Evolutionary conservation across 139 green algal genomes (phyloP), one percentile per base, ranked within the genome.

Genomic region (Auxenochlorella protothecoides): DNA sequence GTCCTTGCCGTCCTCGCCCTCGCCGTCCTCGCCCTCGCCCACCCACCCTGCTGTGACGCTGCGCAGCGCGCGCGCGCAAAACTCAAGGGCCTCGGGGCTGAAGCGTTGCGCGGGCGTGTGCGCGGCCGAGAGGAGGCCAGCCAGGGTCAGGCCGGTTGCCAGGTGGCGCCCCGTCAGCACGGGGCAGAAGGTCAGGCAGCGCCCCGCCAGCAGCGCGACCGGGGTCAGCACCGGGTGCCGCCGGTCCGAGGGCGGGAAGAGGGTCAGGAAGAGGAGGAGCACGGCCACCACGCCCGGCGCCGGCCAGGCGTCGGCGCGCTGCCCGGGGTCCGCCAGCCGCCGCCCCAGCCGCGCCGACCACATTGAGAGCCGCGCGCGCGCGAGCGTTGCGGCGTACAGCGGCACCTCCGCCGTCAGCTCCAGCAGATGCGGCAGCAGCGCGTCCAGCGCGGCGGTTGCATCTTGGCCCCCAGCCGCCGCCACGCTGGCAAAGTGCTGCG

Each of bases 401-500:
- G 93, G 93, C 68, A 95, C 91, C 69, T 90, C 79, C 4, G 76
- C 68, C 55, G 84, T 87, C 10, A 95, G 56, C 66, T 84, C 77
- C 54, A 89, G 53, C 14, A 97, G 77, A 3, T 81, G 63, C 2
- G 74, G 59, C 5, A 85, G 74, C 9, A 97, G 74, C 0, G 82
- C 83, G 65, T 97, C 89, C 66, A 97, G 75, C 8, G n/a, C 6
- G n/a, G 81, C 27, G 8, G 7, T 15, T 12, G 6, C 15, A 9
- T 61, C 15, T 9, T 6, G 7, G 57, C 57, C 15, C 56, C 69
- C 16, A 7, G 6, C 11, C 12, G 81, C 86, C 2, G 92, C 89
- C 63, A 93, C 67, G 69, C 78, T 72, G 5, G 83, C 86, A 83
- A 96, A 98, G 78, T 97, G 92, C 85, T 97, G 90, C 77, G 96